These are phyloP conservation scores for Colletotrichum tanaceti DNA, from an alignment of 2,329 filamentous ascomycete species.

Conservation along the genomic window DNA sequence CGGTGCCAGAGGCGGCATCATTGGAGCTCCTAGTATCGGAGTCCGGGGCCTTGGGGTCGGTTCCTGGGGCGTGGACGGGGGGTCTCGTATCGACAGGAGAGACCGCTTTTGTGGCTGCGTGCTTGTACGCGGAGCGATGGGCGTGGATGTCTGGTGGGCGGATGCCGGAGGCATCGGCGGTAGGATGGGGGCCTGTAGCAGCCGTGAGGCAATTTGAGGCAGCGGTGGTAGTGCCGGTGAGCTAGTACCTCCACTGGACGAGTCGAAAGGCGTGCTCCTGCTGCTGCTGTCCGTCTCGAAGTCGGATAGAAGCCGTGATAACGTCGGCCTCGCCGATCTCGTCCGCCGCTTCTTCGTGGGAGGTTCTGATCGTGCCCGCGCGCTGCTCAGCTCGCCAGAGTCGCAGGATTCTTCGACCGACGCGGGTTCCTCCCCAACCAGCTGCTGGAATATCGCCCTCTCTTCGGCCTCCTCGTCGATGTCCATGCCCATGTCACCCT, in stretches of 20 bases:
- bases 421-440: slow-evolving; percentile 14
- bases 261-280: slow-evolving; percentile 22
- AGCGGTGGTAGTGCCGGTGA: slow-evolving; percentile 27
- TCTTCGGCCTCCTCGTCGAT: slow-evolving; percentile 41
- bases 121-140: slow-evolving; percentile 2
- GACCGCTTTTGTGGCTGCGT: slow-evolving; percentile 8
- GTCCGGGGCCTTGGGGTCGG: not conserved
- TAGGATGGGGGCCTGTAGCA: not conserved
- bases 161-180: slow-evolving; percentile 26
- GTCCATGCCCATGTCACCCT: slow-evolving; percentile 44
- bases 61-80: slow-evolving; percentile 1
- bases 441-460: slow-evolving; percentile 32
- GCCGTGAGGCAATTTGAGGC: not conserved
- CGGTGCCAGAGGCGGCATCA: not conserved
- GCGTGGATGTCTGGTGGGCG: not conserved
- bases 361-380: not conserved
- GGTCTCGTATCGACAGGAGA: slow-evolving; percentile 19
- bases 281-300: slow-evolving; percentile 31
- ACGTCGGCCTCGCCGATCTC: not conserved
- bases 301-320: not conserved
- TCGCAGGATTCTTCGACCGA: slow-evolving; percentile 18
- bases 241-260: slow-evolving; percentile 29
- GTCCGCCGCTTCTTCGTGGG: slow-evolving; percentile 34
- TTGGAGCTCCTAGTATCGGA: not conserved
- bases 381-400: slow-evolving; percentile 6